A percentile compares a stretch with the other conserved stretches of the same genome.
These are phyloP conservation scores for Ceratocystis eucalypticola DNA, from an alignment of 2,329 filamentous ascomycete genomes.

Conservation along the genomic window DNA sequence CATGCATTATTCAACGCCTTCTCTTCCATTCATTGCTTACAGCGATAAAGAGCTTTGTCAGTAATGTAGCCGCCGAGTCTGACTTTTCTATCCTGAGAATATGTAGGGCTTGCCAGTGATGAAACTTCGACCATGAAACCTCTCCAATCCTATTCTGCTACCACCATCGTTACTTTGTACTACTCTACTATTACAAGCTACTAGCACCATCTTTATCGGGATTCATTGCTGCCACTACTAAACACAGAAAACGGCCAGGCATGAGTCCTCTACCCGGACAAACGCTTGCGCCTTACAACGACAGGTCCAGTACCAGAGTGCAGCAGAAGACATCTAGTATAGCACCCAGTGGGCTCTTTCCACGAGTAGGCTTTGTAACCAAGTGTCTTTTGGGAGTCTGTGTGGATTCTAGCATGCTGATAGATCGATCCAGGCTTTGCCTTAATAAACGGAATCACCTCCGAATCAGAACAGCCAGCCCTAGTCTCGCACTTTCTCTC, in stretches of 20 bases:
- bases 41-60: no score
- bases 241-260: not conserved
- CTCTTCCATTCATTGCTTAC: no score
- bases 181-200: no score
- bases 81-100: no score
- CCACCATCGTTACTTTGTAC: no score
- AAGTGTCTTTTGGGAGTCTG: not conserved
- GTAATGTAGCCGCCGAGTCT: no score
- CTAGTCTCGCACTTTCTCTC: slow-evolving; percentile 32
- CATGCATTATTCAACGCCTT: no score
- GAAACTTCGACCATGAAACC: no score
- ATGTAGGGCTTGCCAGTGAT: no score
- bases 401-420: slow-evolving; percentile 14
- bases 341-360: slow-evolving; percentile 28
- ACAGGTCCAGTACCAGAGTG: not conserved
- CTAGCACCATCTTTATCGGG: no score
- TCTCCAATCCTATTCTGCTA: no score
- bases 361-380: slow-evolving; percentile 23
- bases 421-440: slow-evolving; percentile 52
- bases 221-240: no score
- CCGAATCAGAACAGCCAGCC: slow-evolving; percentile 34
- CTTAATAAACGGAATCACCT: slow-evolving; percentile 43
- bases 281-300: not conserved
- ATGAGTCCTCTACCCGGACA: not conserved
- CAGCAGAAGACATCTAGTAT: not conserved